Evolutionary conservation across 2,329 filamentous ascomycete species (phyloP).

Genomic region (Curvularia sp.): DNA sequence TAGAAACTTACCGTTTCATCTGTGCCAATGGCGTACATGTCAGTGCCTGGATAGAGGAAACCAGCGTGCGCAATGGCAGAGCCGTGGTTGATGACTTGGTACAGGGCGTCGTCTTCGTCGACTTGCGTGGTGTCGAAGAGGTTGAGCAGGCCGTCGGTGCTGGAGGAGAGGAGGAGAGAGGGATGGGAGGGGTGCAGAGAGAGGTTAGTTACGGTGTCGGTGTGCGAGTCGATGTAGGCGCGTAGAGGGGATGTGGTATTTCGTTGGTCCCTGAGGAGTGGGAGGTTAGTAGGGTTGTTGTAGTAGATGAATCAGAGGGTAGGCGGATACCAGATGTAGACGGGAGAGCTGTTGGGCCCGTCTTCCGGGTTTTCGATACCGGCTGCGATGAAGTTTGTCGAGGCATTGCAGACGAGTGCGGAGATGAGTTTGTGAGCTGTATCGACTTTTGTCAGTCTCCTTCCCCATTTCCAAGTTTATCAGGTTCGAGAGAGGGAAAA

Average conservation of each 20-base stretch:
- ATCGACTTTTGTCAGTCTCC: constrained; percentile 30
- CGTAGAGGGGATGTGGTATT: constrained; percentile 48
- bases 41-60: constrained; percentile 63
- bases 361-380: constrained; percentile 72
- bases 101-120: constrained; percentile 77
- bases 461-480: not conserved
- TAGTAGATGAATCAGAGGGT: not conserved
- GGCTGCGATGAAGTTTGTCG: constrained; percentile 68
- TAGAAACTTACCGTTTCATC: constrained; percentile 81
- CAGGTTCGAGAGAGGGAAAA: not conserved
- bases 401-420: constrained; percentile 67
- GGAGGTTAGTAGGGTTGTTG: constrained; percentile 12
- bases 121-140: constrained; percentile 70
- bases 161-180: constrained; percentile 73
- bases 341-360: constrained; percentile 53
- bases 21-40: constrained; percentile 74
- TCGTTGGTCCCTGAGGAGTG: constrained; percentile 49
- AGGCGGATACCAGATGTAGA: constrained; percentile 46
- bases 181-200: constrained; percentile 67
- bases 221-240: constrained; percentile 56
- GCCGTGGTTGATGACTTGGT: constrained; percentile 79
- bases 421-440: constrained; percentile 62
- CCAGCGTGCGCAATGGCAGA: constrained; percentile 77
- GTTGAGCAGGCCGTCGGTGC: constrained; percentile 80
- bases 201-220: constrained; percentile 67